phyloP scores from a whole-genome alignment of 768 basidiomycete genomes.

The Leccinum truebloodii region DNA sequence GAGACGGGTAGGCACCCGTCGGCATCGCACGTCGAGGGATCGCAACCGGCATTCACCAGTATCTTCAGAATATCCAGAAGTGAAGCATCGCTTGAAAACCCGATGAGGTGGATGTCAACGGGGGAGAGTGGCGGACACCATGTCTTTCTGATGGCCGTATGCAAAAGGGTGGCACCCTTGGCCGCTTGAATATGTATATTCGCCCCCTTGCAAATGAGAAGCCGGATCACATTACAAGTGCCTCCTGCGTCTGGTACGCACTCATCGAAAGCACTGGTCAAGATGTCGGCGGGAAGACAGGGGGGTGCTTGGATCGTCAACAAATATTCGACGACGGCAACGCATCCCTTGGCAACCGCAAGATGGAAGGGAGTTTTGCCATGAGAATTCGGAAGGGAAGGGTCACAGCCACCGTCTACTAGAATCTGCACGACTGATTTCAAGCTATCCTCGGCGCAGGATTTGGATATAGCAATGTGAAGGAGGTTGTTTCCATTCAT shows the following conservation, averaged over 20 bases:
- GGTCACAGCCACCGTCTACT: slow-evolving; percentile 5
- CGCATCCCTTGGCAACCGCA: not conserved
- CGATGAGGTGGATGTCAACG: not conserved
- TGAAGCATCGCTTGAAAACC: not conserved
- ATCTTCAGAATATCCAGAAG: not conserved
- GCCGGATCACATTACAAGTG: not conserved
- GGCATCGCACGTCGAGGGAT: slow-evolving; percentile 2
- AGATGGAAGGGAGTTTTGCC: slow-evolving; percentile 3
- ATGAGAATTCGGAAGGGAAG: not conserved
- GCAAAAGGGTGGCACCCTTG: not conserved
- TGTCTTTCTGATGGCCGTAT: not conserved
- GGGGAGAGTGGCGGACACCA: not conserved
- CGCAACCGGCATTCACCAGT: slow-evolving; percentile 3
- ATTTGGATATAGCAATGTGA: not conserved
- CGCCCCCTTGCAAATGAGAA: not conserved
- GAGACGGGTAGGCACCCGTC: not conserved
- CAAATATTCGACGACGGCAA: not conserved
- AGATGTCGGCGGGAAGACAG: not conserved
- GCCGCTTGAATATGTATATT: not conserved
- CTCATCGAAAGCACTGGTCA: not conserved
- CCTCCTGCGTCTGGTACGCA: not conserved
- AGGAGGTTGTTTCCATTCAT: slow-evolving; percentile 2
- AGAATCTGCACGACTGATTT: not conserved
- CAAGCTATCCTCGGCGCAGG: not conserved
- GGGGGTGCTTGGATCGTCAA: not conserved